Conservation (phyloP, 2,329 filamentous ascomycete species). For the Penicillium polonicum region DNA sequence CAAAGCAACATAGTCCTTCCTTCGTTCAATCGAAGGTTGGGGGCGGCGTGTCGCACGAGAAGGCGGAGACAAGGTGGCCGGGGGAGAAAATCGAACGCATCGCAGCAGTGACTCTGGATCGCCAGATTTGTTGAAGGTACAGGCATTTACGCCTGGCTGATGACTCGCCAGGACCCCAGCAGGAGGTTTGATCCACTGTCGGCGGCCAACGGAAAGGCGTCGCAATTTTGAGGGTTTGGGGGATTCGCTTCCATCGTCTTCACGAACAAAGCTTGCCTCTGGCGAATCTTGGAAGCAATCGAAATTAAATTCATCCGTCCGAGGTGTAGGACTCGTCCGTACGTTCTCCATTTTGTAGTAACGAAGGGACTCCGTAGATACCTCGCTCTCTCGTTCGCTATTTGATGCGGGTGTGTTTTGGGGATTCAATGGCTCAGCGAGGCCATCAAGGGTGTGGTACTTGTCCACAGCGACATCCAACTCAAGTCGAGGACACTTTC, state of each 20-base stretch:
- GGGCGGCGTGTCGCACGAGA: constrained; percentile 1
- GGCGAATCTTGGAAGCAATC: constrained; percentile 15
- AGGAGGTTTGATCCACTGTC: background rate
- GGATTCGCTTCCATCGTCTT: background rate
- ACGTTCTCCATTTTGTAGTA: constrained; percentile 6
- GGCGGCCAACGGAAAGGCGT: constrained; percentile 1
- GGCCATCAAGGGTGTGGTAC: constrained; percentile 18
- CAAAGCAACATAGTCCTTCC: constrained; percentile 13
- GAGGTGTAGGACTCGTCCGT: constrained; percentile 7
- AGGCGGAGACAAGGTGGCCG: background rate
- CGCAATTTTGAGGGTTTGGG: constrained; percentile 1
- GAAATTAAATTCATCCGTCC: constrained; percentile 6
- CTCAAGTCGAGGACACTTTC: constrained; percentile 18
- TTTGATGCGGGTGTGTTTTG: constrained; percentile 22
- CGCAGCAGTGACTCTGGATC: background rate
- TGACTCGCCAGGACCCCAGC: background rate
- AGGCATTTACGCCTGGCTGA: background rate
- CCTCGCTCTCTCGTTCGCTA: constrained; percentile 10
- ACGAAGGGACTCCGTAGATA: background rate
- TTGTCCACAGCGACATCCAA: constrained; percentile 21
- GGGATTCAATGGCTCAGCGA: constrained; percentile 16
- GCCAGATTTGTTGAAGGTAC: background rate
- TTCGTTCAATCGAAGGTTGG: constrained; percentile 17
- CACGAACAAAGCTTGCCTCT: background rate
- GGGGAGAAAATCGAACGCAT: constrained; percentile 17